phyloP scores from a whole-genome alignment of 2,329 filamentous ascomycete genomes.

The Microdochium nivale region DNA sequence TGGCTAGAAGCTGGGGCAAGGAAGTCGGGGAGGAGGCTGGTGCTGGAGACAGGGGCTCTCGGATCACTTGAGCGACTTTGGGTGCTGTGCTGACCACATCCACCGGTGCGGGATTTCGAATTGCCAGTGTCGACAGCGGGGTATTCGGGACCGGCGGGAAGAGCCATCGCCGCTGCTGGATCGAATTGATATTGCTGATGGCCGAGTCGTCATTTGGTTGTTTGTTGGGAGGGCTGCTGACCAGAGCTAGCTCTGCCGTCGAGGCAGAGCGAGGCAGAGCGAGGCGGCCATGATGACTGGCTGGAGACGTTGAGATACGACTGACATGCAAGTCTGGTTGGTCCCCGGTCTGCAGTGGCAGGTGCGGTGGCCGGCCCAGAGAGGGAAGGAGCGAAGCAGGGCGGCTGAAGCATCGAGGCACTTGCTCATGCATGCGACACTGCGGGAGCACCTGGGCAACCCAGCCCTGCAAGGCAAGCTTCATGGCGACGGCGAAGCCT shows the following conservation, averaged over 20 bases:
- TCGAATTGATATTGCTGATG: not conserved
- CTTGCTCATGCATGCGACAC: too few species aligned
- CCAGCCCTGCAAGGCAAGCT: not conserved
- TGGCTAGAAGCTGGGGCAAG: not conserved
- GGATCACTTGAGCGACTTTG: not conserved
- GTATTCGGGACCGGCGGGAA: not conserved
- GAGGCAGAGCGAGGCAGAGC: too few species aligned
- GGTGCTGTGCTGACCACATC: not conserved
- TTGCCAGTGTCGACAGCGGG: not conserved
- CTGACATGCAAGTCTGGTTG: not conserved
- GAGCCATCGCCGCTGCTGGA: not conserved
- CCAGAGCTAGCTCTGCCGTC: too few species aligned
- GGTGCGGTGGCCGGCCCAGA: not conserved
- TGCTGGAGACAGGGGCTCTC: not conserved
- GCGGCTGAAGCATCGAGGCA: too few species aligned
- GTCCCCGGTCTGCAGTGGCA: not conserved
- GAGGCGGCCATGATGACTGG: not conserved
- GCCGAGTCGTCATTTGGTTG: not conserved
- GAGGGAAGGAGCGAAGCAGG: not conserved
- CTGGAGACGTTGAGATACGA: too few species aligned
- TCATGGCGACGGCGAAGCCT: not conserved
- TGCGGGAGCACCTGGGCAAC: not conserved
- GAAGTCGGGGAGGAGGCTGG: not conserved
- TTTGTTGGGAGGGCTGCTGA: not conserved
- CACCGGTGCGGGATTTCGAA: not conserved